These are phyloP conservation scores for Coccomyxa subellipsoidea DNA, from an alignment of 163 green algal genomes.

Conservation along the genomic window DNA sequence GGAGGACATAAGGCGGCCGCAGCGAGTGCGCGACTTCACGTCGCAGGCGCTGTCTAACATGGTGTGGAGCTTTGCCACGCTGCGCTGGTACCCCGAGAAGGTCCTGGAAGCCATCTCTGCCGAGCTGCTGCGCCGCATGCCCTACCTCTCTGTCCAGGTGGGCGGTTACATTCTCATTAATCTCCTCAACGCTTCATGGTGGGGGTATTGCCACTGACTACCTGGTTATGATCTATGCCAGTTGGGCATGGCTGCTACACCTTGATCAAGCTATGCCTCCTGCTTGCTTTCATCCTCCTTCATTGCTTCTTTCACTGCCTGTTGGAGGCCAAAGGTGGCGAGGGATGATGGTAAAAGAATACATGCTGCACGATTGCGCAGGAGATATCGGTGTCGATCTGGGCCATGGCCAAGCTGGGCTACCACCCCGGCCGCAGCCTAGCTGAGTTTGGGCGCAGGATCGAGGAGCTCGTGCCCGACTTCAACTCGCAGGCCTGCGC, in stretches of 20 bases:
- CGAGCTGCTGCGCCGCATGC: not conserved
- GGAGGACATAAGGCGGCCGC: conserved; percentile 3
- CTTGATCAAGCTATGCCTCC: not conserved
- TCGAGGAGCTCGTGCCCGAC: conserved; percentile 10
- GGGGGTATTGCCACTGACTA: too few species aligned
- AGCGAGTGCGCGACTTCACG: conserved; percentile 18
- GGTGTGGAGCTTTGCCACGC: conserved; percentile 42
- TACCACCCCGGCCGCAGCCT: conserved; percentile 43
- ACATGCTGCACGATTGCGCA: not conserved
- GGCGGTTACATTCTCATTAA: not conserved
- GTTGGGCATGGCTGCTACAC: not conserved
- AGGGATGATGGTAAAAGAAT: not conserved
- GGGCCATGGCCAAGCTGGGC: conserved; percentile 23
- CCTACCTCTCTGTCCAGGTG: not conserved
- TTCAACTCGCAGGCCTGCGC: conserved; percentile 26
- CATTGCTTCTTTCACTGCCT: not conserved
- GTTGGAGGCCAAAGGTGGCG: not conserved
- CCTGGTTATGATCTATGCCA: not conserved
- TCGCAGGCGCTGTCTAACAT: conserved; percentile 40
- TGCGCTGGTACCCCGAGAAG: conserved; percentile 39
- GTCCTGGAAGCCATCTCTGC: not conserved
- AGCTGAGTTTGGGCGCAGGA: conserved; percentile 17
- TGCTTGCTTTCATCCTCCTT: not conserved
- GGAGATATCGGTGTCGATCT: conserved; percentile 29
- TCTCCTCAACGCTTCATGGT: too few species aligned